phyloP scores from a whole-genome alignment of 2,329 filamentous ascomycete species.

The Dendryphion nanum region DNA sequence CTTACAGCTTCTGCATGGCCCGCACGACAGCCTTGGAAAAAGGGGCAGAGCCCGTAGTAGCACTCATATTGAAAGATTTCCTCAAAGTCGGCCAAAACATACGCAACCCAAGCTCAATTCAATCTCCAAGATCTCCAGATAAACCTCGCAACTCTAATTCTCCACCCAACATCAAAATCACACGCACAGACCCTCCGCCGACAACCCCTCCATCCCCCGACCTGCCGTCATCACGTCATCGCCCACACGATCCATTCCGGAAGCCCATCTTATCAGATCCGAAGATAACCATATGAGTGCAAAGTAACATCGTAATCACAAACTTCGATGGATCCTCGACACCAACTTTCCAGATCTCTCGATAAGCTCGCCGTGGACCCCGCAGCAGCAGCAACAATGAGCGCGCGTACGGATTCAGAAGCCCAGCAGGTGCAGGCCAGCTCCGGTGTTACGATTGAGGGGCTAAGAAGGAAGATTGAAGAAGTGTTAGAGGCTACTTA shows the following conservation, averaged over 20 bases:
- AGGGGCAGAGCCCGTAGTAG: conserved; percentile 49
- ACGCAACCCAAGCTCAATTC: too few species aligned
- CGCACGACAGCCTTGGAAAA: conserved; percentile 69
- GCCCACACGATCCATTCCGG: conserved; percentile 3
- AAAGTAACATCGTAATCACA: conserved; percentile 9
- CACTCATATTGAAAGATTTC: conserved; percentile 41
- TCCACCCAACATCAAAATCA: too few species aligned
- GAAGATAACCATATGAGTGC: conserved; percentile 19
- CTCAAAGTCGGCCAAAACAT: conserved; percentile 37
- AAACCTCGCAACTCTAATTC: too few species aligned
- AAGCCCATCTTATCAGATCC: conserved; percentile 35
- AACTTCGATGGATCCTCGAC: conserved; percentile 32
- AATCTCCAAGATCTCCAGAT: conserved; percentile 1
- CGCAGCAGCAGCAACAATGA: conserved; percentile 33
- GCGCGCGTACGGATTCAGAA: conserved; percentile 43
- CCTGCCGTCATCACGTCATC: conserved; percentile 13
- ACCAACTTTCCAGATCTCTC: conserved; percentile 34
- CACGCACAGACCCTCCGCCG: conserved; percentile 4
- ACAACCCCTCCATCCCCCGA: conserved; percentile 15
- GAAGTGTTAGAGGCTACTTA: conserved; percentile 70
- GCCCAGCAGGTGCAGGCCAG: conserved; percentile 54
- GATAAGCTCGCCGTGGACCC: conserved; percentile 23
- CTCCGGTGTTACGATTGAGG: conserved; percentile 67
- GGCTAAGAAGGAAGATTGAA: conserved; percentile 66
- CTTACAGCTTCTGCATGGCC: conserved; percentile 77